Evolutionary conservation across 2,329 filamentous ascomycete species (phyloP).

Genomic region (Zasmidium citrigriseum): DNA sequence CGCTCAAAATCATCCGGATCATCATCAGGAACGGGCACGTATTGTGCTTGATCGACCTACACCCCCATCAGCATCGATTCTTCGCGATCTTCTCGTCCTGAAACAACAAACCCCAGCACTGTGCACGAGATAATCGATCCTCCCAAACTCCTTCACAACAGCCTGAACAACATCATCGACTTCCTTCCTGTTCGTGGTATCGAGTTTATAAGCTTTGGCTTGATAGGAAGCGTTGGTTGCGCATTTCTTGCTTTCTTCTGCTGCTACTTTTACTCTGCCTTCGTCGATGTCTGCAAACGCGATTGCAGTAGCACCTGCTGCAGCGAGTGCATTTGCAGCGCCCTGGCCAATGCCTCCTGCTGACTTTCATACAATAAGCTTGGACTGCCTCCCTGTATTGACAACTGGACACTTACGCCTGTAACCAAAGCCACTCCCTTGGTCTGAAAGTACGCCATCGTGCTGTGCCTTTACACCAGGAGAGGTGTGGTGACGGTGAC

Average conservation of each 20-base stretch:
- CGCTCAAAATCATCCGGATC: background rate
- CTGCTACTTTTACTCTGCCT: background rate
- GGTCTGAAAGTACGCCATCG: background rate
- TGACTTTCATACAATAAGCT: background rate
- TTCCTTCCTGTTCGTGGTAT: background rate
- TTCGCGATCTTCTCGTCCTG: too few relatives aligned
- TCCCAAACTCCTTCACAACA: background rate
- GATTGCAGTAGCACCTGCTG: slow-evolving; percentile 2
- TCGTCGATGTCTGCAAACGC: slow-evolving; percentile 7
- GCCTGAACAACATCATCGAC: background rate
- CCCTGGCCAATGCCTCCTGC: background rate
- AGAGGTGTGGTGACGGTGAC: background rate
- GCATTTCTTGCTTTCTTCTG: background rate
- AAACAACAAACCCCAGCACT: background rate
- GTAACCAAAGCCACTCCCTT: background rate
- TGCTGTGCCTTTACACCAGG: background rate
- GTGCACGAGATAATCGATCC: slow-evolving; percentile 7
- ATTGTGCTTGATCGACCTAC: background rate
- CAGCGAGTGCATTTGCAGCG: background rate
- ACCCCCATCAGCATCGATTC: background rate
- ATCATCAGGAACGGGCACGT: background rate
- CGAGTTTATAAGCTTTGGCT: background rate
- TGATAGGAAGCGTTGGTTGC: background rate
- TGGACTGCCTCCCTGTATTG: background rate
- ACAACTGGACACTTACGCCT: background rate